phyloP scores from a whole-genome alignment of 2,329 filamentous ascomycete species.

The Fusarium begoniae region DNA sequence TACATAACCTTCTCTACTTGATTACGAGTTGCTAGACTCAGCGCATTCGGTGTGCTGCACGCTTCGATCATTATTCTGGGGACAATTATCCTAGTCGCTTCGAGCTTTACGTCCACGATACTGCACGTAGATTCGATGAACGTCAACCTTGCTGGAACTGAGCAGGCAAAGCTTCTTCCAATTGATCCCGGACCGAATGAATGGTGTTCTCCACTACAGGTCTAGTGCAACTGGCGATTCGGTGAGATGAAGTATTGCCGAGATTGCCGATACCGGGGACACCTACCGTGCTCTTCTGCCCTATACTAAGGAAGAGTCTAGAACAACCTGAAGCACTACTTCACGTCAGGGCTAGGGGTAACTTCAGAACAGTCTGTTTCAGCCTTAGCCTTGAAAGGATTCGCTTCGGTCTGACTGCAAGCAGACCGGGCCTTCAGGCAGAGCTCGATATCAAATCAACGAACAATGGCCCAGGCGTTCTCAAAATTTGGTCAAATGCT shows the following conservation, averaged over 20 bases:
- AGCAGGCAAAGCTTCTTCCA: not conserved
- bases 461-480: not conserved
- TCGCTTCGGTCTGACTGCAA: not conserved
- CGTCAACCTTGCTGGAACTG: not conserved
- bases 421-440: not conserved
- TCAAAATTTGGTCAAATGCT: not conserved
- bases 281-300: not conserved
- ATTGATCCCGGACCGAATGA: not conserved
- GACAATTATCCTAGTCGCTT: not conserved
- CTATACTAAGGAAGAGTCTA: not conserved
- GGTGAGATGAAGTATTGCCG: not conserved
- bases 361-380: not conserved
- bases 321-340: not conserved
- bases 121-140: not conserved
- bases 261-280: not conserved
- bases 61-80: fast-evolving
- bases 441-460: not conserved
- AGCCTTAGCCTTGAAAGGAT: not conserved
- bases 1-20: not conserved
- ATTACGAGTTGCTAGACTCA: fast-evolving
- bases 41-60: fast-evolving
- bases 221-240: not conserved
- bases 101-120: not conserved
- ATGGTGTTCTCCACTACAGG: not conserved
- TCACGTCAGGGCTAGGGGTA: not conserved